These are phyloP conservation scores for Leishmania guyanensis DNA, from an alignment of 208 protist species.

Conservation along the genomic window DNA sequence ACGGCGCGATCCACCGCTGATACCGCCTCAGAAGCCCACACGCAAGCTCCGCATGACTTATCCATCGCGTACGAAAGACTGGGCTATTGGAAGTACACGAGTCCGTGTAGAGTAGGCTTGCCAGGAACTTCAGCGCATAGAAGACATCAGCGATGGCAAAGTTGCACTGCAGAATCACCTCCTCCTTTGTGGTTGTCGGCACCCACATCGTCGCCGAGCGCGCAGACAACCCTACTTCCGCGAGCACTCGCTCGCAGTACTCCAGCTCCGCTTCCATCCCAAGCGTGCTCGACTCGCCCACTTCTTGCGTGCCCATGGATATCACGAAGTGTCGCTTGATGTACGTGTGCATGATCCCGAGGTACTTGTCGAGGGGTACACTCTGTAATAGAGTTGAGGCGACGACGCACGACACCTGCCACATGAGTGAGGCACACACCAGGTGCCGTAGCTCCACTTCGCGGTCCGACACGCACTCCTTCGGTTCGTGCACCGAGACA, in stretches of 20 bases:
- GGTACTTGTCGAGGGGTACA: constrained; percentile 39
- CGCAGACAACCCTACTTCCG: not conserved
- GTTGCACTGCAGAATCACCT: constrained; percentile 4
- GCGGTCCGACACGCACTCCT: not conserved
- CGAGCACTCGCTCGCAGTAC: constrained; percentile 12
- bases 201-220: not conserved
- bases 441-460: not conserved
- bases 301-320: not conserved
- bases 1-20: constrained; percentile 21
- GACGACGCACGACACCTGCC: constrained; percentile 31
- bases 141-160: not conserved
- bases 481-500: not conserved
- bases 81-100: not conserved
- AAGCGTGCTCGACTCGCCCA: not conserved
- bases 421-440: constrained; percentile 15
- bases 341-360: constrained; percentile 37
- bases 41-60: constrained; percentile 5
- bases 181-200: not conserved
- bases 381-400: constrained; percentile 18
- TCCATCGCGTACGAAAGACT: constrained; percentile 4
- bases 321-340: constrained; percentile 21
- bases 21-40: constrained; percentile 13
- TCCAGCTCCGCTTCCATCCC: not conserved
- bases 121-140: not conserved
- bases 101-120: not conserved